Evolutionary conservation across 768 basidiomycete species (phyloP).

Genomic region (Lanmaoa rubissima): DNA sequence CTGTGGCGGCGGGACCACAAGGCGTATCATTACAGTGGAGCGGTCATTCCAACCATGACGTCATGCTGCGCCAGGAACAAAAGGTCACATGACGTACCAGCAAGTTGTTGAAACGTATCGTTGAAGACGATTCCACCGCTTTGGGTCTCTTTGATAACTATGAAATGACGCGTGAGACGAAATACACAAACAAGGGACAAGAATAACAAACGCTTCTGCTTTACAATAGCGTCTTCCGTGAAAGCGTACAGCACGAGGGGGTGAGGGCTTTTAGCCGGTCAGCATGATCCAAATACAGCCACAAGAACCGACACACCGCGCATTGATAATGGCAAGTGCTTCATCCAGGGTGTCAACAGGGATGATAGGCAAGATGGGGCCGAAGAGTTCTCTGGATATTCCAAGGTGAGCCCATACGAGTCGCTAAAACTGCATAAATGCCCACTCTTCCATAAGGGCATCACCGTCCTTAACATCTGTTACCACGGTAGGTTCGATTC

Average conservation of each 20-base stretch:
- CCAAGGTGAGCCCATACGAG: neutral
- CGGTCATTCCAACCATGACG: constrained; percentile 7
- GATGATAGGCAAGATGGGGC: constrained; percentile 65
- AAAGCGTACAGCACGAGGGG: constrained; percentile 68
- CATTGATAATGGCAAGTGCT: constrained; percentile 54
- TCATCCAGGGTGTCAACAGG: constrained; percentile 53
- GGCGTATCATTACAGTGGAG: constrained; percentile 10
- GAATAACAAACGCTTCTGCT: constrained; percentile 36
- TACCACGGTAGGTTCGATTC: constrained; percentile 61
- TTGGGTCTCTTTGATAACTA: constrained; percentile 54
- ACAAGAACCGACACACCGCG: constrained; percentile 38
- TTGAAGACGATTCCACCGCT: constrained; percentile 60
- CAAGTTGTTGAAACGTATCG: constrained; percentile 56
- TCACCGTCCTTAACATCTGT: constrained; percentile 53
- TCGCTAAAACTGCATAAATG: neutral
- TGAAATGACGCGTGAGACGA: neutral
- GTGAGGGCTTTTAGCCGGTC: constrained; percentile 40
- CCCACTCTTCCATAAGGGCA: constrained; percentile 58
- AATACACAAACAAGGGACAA: neutral
- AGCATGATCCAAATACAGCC: neutral
- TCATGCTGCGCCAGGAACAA: neutral
- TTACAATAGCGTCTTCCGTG: constrained; percentile 44
- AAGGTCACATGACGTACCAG: constrained; percentile 34
- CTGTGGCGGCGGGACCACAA: neutral
- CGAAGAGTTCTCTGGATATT: constrained; percentile 62